phyloP scores from a whole-genome alignment of 2,329 filamentous ascomycete genomes.

The Truncatella angustata region DNA sequence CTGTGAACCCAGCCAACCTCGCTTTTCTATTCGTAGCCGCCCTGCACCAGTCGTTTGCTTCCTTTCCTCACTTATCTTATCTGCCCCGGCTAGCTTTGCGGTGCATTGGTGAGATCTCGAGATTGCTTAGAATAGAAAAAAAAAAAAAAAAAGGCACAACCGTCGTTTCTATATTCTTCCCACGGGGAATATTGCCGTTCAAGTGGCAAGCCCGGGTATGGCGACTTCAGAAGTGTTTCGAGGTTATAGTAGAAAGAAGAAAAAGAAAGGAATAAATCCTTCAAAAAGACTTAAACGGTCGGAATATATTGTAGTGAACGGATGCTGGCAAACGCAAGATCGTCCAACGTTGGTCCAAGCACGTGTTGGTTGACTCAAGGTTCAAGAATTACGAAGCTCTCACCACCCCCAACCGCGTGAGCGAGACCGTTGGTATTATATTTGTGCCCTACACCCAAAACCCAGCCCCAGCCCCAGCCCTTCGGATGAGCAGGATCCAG shows the following conservation, averaged over 20 bases:
- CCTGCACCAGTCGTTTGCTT: no score
- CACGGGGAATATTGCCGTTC: no score
- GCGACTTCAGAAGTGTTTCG: no score
- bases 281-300: neutral
- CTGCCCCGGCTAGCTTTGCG: no score
- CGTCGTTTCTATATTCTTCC: no score
- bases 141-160: neutral
- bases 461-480: neutral
- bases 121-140: no score
- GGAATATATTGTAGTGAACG: neutral
- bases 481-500: neutral
- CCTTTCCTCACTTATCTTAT: no score
- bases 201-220: no score
- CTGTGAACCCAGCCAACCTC: no score
- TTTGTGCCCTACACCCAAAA: neutral
- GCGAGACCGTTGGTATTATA: neutral
- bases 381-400: neutral
- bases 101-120: no score
- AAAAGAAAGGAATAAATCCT: neutral
- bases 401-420: neutral
- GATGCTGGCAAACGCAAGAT: slow-evolving; percentile 3
- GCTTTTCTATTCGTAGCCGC: no score
- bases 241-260: neutral
- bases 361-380: neutral
- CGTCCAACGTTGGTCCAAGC: slow-evolving; percentile 3